Evolutionary conservation across 73 alveolate genomes (phyloP), one percentile per base, ranked within the genome.

Genomic region (Tetrahymena thermophila): DNA sequence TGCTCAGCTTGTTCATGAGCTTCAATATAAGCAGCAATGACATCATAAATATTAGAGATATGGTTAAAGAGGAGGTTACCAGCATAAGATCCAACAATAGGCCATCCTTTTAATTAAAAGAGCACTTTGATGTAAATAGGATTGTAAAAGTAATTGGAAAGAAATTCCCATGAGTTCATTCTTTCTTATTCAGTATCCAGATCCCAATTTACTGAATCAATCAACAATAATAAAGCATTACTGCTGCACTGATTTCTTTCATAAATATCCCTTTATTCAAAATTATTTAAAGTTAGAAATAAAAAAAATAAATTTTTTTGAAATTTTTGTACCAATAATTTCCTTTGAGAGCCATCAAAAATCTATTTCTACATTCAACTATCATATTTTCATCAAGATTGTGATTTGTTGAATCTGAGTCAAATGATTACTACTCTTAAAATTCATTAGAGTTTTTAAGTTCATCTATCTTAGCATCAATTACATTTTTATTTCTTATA

Each of bases 331-430:
- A 71, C 98, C 98, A 96, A 83, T 97, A 97, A 56, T 96, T 85
- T 16, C 98, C 98, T 85, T 96, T 97, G 21, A 97, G 94, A 15
- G 96, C 96, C 95, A 97, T 94, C n/a, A 96, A 93, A 95, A 93
- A 97, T 94, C 97, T 95, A 56, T 94, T 96, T 94, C 97, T 96
- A 34, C 96, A 94, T 94, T 97, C 98, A 25, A 55, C 83, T 35
- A 93, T 56, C 56, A 97, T 85, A 23, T 96, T 96, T 35, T 95
- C 94, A 84, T 56, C 94, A 35, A 96, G 56, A 71, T 96, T 94
- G 84, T 95, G 94, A 44, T 85, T 85, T 35, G 96, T 96, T 6
- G 94, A 23, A 42, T 95, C 94, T 25, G 85, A 44, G 40, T 58
- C 58, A 23, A 57, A 35, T 93, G 83, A 93, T 35, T 95, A 57